Conservation (phyloP, 75 land plant genomes). For the Picea glauca region DNA sequence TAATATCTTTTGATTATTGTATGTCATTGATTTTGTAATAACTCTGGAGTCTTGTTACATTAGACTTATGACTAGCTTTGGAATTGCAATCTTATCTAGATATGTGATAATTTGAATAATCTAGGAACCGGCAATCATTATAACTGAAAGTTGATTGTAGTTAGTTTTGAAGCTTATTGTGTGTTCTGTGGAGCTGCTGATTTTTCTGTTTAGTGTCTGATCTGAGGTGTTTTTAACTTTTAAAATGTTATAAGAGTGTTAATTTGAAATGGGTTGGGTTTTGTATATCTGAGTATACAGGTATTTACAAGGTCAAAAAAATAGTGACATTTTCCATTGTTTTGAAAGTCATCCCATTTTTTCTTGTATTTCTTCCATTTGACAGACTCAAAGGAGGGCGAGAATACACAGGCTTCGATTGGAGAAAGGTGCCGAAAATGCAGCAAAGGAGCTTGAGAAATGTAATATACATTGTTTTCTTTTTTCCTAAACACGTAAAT, state of each 20-base stretch:
- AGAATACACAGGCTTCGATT: constrained; percentile 77
- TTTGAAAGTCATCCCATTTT: background rate
- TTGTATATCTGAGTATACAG: background rate
- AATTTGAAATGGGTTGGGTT: background rate
- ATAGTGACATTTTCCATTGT: background rate
- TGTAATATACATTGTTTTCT: constrained; percentile 33
- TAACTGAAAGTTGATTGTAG: too few species aligned
- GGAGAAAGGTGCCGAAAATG: constrained; percentile 84
- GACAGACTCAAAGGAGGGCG: constrained; percentile 74
- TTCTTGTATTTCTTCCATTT: constrained; percentile 2
- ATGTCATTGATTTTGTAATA: too few species aligned
- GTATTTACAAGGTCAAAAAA: background rate
- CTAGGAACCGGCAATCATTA: too few species aligned
- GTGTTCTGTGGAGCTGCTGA: too few species aligned
- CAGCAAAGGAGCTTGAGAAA: constrained; percentile 84
- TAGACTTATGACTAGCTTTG: too few species aligned
- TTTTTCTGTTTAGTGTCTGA: background rate
- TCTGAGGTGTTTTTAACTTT: too few species aligned
- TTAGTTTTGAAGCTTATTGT: too few species aligned
- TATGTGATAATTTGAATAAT: too few species aligned
- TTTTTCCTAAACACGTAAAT: background rate
- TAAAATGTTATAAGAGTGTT: too few species aligned
- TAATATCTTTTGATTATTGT: background rate
- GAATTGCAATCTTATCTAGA: too few species aligned
- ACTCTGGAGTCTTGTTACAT: too few species aligned